These are phyloP conservation scores for Plasmopara muralis DNA, from an alignment of 352 stramenopile genomes.

Conservation along the genomic window DNA sequence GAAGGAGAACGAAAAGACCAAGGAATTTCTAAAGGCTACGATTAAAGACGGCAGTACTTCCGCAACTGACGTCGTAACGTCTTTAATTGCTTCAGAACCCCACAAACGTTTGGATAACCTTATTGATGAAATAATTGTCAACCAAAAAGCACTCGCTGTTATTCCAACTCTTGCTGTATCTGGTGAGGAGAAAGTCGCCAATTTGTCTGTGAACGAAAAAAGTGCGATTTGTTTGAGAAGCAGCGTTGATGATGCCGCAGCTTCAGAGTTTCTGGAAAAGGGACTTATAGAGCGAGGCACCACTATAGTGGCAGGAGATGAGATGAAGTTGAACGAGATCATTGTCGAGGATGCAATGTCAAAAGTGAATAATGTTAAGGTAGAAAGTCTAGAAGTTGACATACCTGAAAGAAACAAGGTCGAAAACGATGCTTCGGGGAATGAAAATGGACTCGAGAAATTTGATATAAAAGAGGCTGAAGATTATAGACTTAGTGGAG, in stretches of 20 bases:
- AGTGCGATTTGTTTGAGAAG: not conserved
- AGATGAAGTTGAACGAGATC: not conserved
- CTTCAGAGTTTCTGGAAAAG: not conserved
- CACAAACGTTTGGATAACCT: constrained; percentile 2
- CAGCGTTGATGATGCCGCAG: not conserved
- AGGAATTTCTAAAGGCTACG: constrained; percentile 8
- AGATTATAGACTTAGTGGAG: constrained; percentile 2
- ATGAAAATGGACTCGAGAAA: constrained; percentile 1
- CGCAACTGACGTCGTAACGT: constrained; percentile 13
- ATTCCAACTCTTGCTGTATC: constrained; percentile 1
- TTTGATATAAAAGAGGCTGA: constrained; percentile 5
- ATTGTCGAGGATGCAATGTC: not conserved
- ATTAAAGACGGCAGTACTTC: not conserved
- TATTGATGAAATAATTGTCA: not conserved
- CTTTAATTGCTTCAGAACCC: constrained; percentile 9
- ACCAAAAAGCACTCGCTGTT: constrained; percentile 2
- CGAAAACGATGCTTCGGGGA: not conserved
- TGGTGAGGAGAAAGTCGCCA: constrained; percentile 2
- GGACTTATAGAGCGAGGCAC: constrained; percentile 1
- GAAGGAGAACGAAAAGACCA: constrained; percentile 10
- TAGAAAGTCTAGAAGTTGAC: not conserved
- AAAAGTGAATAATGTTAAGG: constrained; percentile 3
- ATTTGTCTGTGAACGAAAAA: not conserved
- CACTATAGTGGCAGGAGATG: constrained; percentile 1
- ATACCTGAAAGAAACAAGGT: constrained; percentile 1